Evolutionary conservation across 345 rosid species (phyloP).

Genomic region (Gossypium ekmanianum): DNA sequence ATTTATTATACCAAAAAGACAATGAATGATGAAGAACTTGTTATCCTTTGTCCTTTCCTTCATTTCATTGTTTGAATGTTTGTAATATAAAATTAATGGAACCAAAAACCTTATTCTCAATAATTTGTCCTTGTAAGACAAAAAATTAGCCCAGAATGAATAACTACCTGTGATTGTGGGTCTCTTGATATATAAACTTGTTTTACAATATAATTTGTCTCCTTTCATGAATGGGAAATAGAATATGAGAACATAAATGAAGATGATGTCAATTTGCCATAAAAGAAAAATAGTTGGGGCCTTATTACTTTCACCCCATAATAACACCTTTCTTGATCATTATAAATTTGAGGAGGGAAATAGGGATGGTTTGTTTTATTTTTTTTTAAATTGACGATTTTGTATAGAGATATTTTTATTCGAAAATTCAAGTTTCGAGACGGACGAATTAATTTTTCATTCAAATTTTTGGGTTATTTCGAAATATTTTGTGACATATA

Average conservation of each 20-base stretch:
- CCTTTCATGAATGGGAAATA: too few species aligned
- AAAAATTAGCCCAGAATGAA: background rate
- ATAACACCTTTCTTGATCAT: too few species aligned
- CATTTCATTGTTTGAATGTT: background rate
- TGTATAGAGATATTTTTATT: too few species aligned
- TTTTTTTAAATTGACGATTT: too few species aligned
- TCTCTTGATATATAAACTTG: background rate
- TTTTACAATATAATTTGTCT: background rate
- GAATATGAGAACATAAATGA: constrained; percentile 23
- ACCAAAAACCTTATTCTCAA: background rate
- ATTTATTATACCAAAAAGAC: too few species aligned
- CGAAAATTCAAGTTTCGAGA: too few species aligned
- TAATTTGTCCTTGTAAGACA: background rate
- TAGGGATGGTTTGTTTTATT: too few species aligned
- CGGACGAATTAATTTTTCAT: too few species aligned
- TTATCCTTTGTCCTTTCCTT: background rate
- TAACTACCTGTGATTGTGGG: background rate
- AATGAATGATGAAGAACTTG: background rate
- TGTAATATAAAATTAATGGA: background rate
- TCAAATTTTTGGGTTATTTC: too few species aligned
- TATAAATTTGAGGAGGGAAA: too few species aligned
- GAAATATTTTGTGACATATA: too few species aligned
- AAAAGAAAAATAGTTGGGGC: constrained; percentile 18
- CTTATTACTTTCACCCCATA: constrained; percentile 17
- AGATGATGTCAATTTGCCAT: constrained; percentile 40